Evolutionary conservation across 1,284 basidiomycete species (phyloP).

Genomic region (Pascua sp.): DNA sequence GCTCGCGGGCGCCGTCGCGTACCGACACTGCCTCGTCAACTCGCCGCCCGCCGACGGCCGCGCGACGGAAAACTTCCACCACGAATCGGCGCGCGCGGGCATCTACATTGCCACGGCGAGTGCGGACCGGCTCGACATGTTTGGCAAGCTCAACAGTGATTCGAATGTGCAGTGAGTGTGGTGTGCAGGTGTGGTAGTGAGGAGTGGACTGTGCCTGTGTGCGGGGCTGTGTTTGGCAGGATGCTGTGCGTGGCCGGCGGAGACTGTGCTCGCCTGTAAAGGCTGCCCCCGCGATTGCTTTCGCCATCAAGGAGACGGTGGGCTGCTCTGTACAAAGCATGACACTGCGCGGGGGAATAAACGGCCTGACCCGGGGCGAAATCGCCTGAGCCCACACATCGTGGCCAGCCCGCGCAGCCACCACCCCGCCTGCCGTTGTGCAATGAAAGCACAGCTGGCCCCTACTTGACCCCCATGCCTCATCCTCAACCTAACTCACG

Average conservation of each 20-base stretch:
- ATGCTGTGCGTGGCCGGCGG: no score
- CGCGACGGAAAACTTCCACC: constrained; percentile 51
- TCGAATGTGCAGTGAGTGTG: constrained; percentile 49
- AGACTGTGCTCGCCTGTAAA: no score
- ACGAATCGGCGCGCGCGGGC: constrained; percentile 58
- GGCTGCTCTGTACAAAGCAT: no score
- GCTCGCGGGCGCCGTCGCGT: constrained; percentile 73
- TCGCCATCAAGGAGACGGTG: no score
- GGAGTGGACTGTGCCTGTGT: background rate
- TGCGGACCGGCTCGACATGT: constrained; percentile 61
- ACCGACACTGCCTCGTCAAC: constrained; percentile 66
- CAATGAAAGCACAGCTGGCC: background rate
- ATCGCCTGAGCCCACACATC: no score
- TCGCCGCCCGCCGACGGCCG: constrained; percentile 14
- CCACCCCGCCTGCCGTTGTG: no score
- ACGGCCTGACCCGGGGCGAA: no score
- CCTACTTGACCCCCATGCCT: background rate
- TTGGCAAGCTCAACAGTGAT: constrained; percentile 37
- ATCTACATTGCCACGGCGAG: constrained; percentile 79
- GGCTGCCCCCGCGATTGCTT: no score
- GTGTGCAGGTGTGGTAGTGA: background rate
- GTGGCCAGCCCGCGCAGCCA: no score
- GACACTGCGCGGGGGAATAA: no score
- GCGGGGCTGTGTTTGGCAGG: no score
- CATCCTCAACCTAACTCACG: constrained; percentile 44